These are phyloP conservation scores for Cymodocea nodosa DNA, from an alignment of 116 monocot genomes.

Conservation along the genomic window DNA sequence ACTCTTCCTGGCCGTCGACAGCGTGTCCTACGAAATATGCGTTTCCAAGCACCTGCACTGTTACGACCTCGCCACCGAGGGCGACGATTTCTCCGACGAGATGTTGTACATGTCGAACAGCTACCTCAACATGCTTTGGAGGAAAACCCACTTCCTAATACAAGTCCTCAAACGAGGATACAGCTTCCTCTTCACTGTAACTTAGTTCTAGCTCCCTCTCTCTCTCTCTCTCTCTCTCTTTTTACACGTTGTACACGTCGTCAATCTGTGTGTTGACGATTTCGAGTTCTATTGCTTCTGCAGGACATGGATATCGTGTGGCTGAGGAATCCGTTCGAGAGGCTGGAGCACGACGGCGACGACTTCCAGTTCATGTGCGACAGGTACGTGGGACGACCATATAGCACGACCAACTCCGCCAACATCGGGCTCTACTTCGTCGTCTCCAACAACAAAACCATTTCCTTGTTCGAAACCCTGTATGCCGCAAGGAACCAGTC, in stretches of 20 bases:
- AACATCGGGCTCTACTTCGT: conserved; percentile 66
- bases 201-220: background rate
- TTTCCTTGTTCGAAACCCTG: conserved; percentile 35
- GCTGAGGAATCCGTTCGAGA: conserved; percentile 49
- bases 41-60: conserved; percentile 31
- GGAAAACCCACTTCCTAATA: conserved; percentile 32
- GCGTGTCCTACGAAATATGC: conserved; percentile 33
- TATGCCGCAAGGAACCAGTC: conserved; percentile 27
- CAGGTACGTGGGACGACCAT: conserved; percentile 22
- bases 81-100: conserved; percentile 31
- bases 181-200: conserved; percentile 70
- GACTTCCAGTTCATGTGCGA: conserved; percentile 61
- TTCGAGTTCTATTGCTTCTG: background rate
- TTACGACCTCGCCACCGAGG: conserved; percentile 30
- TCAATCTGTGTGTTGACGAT: too few species aligned
- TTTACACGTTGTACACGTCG: too few species aligned
- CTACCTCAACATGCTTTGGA: conserved; percentile 65
- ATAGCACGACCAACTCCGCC: conserved; percentile 18
- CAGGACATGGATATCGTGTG: conserved; percentile 75
- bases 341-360: conserved; percentile 19
- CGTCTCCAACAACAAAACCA: conserved; percentile 35
- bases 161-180: conserved; percentile 52
- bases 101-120: conserved; percentile 30
- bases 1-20: conserved; percentile 50
- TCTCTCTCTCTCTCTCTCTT: too few species aligned